Percentiles rank a stretch among this genome's conserved stretches.
Conservation (phyloP, 2,329 filamentous ascomycete species). For the Lasiodiplodia sp. region DNA sequence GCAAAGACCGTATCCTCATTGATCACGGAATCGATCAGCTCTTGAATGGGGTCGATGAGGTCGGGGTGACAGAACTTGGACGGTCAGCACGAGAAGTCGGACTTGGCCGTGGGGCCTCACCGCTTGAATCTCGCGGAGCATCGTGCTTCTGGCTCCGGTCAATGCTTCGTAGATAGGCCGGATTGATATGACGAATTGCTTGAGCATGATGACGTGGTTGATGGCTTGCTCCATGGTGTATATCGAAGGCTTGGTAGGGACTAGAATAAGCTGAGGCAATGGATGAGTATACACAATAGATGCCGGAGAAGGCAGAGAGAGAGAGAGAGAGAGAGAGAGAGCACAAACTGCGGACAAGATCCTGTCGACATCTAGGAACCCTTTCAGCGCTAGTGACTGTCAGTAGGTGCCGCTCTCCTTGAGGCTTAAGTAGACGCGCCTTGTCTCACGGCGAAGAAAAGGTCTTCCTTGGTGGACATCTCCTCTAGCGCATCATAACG, state of each 20-base stretch:
- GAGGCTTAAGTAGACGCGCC: slow-evolving; percentile 52
- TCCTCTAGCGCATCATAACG: slow-evolving; percentile 87
- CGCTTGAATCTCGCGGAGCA: slow-evolving; percentile 72
- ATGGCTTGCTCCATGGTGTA: slow-evolving; percentile 79
- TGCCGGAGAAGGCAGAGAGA: not conserved
- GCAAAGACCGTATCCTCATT: slow-evolving; percentile 84
- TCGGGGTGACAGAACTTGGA: slow-evolving; percentile 68
- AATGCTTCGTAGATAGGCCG: slow-evolving; percentile 73
- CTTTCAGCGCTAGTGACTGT: slow-evolving; percentile 68
- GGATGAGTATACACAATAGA: slow-evolving; percentile 32
- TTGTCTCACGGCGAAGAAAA: slow-evolving; percentile 79
- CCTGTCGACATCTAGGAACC: slow-evolving; percentile 80
- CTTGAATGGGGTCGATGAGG: slow-evolving; percentile 66
- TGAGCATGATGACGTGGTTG: slow-evolving; percentile 86
- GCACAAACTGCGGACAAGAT: slow-evolving; percentile 72
- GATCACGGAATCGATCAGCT: slow-evolving; percentile 72
- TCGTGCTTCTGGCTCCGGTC: slow-evolving; percentile 65
- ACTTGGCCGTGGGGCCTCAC: slow-evolving; percentile 42
- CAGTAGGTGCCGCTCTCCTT: slow-evolving; percentile 2
- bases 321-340: not conserved
- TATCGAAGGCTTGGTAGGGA: slow-evolving; percentile 71
- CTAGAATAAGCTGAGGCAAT: slow-evolving; percentile 71
- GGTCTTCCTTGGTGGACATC: slow-evolving; percentile 79
- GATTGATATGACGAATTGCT: slow-evolving; percentile 77
- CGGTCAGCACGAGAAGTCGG: not conserved